These are phyloP conservation scores for Ganoderma meredithae DNA, from an alignment of 1,284 basidiomycete genomes.

Conservation along the genomic window DNA sequence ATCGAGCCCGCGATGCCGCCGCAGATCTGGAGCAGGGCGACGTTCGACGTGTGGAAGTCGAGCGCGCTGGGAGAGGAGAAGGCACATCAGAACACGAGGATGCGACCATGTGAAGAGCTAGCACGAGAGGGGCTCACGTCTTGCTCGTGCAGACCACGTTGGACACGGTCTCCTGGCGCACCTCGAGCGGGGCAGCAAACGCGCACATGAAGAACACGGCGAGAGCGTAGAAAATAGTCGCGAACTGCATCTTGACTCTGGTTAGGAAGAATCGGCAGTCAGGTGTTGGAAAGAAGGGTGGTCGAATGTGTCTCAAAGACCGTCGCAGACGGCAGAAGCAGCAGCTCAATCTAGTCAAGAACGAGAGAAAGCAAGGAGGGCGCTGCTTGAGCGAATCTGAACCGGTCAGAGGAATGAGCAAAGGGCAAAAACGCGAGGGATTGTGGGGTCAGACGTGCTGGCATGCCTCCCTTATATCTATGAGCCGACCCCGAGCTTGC, in stretches of 20 bases:
- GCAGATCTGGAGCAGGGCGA: constrained; percentile 44
- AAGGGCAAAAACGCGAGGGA: constrained; percentile 4
- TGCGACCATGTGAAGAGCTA: background rate
- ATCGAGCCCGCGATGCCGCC: constrained; percentile 43
- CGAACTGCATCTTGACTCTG: constrained; percentile 29
- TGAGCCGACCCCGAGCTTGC: background rate
- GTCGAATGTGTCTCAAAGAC: constrained; percentile 30
- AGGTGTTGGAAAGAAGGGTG: constrained; percentile 4
- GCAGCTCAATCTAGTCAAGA: constrained; percentile 23
- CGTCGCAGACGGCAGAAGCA: constrained; percentile 34
- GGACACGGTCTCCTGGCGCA: constrained; percentile 36
- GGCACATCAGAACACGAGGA: background rate
- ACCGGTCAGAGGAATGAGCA: constrained; percentile 32
- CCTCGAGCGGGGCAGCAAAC: constrained; percentile 36
- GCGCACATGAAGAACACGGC: constrained; percentile 31
- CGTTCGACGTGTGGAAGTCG: constrained; percentile 43
- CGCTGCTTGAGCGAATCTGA: constrained; percentile 33
- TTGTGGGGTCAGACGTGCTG: background rate
- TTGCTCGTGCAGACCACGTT: constrained; percentile 37
- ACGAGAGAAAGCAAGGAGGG: constrained; percentile 20
- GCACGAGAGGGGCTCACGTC: constrained; percentile 18
- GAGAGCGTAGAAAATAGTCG: constrained; percentile 31
- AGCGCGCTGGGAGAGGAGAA: constrained; percentile 32
- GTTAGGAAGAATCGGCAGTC: background rate
- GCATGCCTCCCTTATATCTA: constrained; percentile 10